phyloP scores from a whole-genome alignment of 768 basidiomycete species.

The Tylopilus intermedius region DNA sequence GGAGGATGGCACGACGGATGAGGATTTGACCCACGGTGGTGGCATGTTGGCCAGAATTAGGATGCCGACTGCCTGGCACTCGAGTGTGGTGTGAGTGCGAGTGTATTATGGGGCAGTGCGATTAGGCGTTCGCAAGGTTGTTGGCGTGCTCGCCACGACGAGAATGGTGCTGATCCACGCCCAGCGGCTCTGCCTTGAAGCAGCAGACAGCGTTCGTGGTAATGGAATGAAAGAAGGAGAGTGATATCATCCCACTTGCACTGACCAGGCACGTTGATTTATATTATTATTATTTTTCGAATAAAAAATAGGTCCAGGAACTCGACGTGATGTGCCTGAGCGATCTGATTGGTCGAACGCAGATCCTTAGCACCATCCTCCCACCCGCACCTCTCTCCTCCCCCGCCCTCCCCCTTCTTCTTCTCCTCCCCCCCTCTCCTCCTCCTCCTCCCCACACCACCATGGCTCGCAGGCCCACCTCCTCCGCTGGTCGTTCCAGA shows the following conservation, averaged over 20 bases:
- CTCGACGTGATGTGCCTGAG: constrained; percentile 33
- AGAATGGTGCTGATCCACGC: constrained; percentile 13
- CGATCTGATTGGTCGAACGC: constrained; percentile 30
- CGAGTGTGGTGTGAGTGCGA: neutral
- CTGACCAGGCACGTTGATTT: constrained; percentile 7
- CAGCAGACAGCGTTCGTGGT: no score
- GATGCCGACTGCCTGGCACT: neutral
- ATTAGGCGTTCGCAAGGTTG: neutral
- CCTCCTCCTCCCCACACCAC: neutral
- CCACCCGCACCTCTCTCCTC: constrained; percentile 27
- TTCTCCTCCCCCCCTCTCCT: no score
- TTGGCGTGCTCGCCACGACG: neutral
- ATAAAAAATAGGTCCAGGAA: constrained; percentile 28
- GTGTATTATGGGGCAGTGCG: constrained; percentile 8
- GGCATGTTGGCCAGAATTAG: neutral
- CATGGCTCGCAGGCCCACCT: constrained; percentile 29
- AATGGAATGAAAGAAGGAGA: neutral
- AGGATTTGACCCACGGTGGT: constrained; percentile 1
- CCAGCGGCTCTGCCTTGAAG: neutral
- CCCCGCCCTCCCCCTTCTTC: neutral
- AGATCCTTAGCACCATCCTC: constrained; percentile 33
- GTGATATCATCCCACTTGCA: neutral
- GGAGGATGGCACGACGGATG: neutral
- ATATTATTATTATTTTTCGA: neutral
- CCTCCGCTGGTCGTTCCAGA: constrained; percentile 29